These are phyloP conservation scores for Fraxinus quadrangulata DNA, from an alignment of 257 asterid species.

Conservation along the genomic window DNA sequence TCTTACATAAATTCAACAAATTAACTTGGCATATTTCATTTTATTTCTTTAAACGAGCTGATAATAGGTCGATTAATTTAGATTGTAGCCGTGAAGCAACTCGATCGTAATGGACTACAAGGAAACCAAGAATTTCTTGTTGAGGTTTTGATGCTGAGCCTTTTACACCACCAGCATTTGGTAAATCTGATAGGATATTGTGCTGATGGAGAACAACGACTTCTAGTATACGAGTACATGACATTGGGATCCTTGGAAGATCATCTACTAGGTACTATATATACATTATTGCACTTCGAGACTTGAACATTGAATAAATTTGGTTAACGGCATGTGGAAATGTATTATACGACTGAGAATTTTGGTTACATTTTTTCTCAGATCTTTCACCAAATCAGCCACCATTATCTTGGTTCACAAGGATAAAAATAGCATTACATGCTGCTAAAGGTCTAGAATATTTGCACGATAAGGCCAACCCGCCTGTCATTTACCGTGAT, in stretches of 20 bases:
- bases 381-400: conserved; percentile 47
- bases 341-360: neutral
- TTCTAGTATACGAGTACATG: conserved; percentile 83
- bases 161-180: conserved; percentile 69
- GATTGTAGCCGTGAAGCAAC: conserved; percentile 88
- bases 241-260: conserved; percentile 78
- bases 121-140: conserved; percentile 92
- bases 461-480: conserved; percentile 79
- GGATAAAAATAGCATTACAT: conserved; percentile 85
- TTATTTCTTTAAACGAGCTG: neutral
- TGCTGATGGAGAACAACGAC: conserved; percentile 92
- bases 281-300: neutral
- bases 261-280: conserved; percentile 64
- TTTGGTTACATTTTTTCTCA: conserved; percentile 26
- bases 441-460: conserved; percentile 91
- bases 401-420: conserved; percentile 64
- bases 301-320: too few relatives aligned
- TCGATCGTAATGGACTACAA: conserved; percentile 87
- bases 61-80: conserved; percentile 26
- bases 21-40: neutral
- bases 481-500: conserved; percentile 94
- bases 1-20: neutral
- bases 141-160: conserved; percentile 89
- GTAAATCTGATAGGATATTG: conserved; percentile 85
- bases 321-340: too few relatives aligned